phyloP scores from a whole-genome alignment of 495 filamentous ascomycete species.

The Pyrenula aspistea region DNA sequence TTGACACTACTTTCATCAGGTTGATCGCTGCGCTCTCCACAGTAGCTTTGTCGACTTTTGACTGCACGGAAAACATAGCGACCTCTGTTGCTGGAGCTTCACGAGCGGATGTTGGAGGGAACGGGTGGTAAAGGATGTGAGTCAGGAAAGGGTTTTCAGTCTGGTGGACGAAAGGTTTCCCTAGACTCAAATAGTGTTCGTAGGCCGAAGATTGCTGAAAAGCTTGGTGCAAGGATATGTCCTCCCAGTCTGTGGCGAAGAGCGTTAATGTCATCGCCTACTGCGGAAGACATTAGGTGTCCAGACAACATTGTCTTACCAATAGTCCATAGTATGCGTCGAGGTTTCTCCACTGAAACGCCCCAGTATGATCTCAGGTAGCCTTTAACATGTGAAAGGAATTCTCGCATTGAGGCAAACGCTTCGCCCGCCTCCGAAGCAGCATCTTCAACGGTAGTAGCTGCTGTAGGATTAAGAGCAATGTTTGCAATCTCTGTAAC shows the following conservation, averaged over 20 bases:
- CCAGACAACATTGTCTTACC: background rate
- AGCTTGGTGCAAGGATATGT: background rate
- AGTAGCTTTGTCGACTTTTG: background rate
- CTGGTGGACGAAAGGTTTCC: background rate
- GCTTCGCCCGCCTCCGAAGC: background rate
- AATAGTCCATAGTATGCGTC: background rate
- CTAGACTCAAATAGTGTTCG: background rate
- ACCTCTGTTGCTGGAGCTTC: background rate
- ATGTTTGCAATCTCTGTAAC: background rate
- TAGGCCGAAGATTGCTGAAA: background rate
- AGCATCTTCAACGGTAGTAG: background rate
- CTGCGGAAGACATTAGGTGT: too few species aligned
- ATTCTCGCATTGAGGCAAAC: background rate
- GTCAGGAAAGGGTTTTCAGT: background rate
- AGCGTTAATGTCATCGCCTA: too few species aligned
- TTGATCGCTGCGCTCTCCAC: background rate
- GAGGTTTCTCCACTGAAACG: background rate
- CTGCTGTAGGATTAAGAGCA: background rate
- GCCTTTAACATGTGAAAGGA: background rate
- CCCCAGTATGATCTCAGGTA: background rate
- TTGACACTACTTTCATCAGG: background rate
- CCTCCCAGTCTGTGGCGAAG: background rate
- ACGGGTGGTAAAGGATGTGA: background rate
- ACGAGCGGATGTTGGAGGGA: background rate
- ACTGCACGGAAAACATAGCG: background rate